Conservation (phyloP, 805 yeast species). For the Millerozyma miso region DNA sequence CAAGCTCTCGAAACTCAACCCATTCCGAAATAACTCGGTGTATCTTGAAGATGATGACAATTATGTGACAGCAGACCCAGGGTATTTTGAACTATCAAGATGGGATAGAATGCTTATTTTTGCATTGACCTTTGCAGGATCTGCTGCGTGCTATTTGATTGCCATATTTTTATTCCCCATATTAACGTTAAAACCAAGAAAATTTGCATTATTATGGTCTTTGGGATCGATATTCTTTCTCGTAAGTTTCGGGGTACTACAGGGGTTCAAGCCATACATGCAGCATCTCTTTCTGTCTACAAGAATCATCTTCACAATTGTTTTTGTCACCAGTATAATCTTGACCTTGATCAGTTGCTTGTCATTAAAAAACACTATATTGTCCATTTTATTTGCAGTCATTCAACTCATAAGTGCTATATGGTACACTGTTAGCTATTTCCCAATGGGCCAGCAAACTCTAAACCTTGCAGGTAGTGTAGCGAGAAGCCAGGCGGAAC, state of each 20-base stretch:
- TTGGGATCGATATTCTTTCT: slow-evolving; percentile 43
- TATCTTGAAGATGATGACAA: slow-evolving; percentile 40
- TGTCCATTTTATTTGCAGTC: slow-evolving; percentile 38
- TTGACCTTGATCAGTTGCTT: slow-evolving; percentile 37
- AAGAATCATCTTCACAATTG: slow-evolving; percentile 34
- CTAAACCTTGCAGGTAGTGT: slow-evolving; percentile 39
- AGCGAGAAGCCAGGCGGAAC: slow-evolving; percentile 41
- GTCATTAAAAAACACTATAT: slow-evolving; percentile 31
- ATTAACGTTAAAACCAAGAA: slow-evolving; percentile 38
- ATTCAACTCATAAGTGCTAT: slow-evolving; percentile 37
- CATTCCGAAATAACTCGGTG: slow-evolving; percentile 33
- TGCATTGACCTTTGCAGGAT: slow-evolving; percentile 41
- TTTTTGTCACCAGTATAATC: slow-evolving; percentile 34
- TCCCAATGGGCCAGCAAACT: slow-evolving; percentile 45
- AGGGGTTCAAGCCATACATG: slow-evolving; percentile 38
- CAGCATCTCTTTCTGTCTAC: slow-evolving; percentile 40
- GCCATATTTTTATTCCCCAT: slow-evolving; percentile 43
- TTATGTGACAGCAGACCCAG: slow-evolving; percentile 41
- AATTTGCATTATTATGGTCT: slow-evolving; percentile 46
- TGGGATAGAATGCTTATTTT: slow-evolving; percentile 47
- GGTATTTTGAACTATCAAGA: slow-evolving; percentile 38
- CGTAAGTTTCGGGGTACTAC: slow-evolving; percentile 43
- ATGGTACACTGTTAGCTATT: slow-evolving; percentile 46
- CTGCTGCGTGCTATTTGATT: slow-evolving; percentile 36
- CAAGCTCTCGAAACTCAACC: slow-evolving; percentile 33